Percentiles rank a stretch among this genome's conserved stretches.
phyloP scores from a whole-genome alignment of 1,139 yeast species.

The Saccharomyces hybrid region DNA sequence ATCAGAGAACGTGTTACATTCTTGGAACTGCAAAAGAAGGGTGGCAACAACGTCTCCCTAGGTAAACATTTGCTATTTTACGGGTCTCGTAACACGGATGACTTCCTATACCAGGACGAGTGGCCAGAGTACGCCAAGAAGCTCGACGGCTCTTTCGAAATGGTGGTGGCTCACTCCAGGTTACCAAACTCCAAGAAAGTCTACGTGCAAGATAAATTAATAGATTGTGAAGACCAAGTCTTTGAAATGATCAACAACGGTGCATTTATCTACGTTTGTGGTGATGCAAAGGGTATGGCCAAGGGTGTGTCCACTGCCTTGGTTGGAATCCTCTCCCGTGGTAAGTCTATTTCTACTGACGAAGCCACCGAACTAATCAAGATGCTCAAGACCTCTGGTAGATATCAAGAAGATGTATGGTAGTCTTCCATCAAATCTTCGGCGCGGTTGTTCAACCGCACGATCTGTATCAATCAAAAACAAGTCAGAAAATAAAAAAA shows the following conservation, averaged over 20 bases:
- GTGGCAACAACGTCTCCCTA: constrained; percentile 38
- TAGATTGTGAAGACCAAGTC: constrained; percentile 49
- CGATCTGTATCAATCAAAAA: neutral
- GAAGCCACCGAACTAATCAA: constrained; percentile 75
- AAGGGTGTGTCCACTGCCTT: constrained; percentile 84
- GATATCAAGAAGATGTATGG: constrained; percentile 98
- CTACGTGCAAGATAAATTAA: constrained; percentile 78
- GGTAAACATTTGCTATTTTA: constrained; percentile 76
- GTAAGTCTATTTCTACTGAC: constrained; percentile 44
- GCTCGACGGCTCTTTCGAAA: constrained; percentile 59
- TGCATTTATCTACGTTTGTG: constrained; percentile 90
- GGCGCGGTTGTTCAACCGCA: neutral
- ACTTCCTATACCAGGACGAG: constrained; percentile 76
- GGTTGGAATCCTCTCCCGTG: constrained; percentile 51
- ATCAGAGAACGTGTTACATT: constrained; percentile 69
- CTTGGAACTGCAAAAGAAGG: constrained; percentile 39
- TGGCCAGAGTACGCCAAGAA: constrained; percentile 66
- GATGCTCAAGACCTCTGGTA: constrained; percentile 73
- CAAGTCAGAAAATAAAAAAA: too few species aligned
- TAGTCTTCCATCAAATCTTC: constrained; percentile 28
- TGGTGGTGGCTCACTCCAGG: constrained; percentile 84
- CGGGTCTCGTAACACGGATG: constrained; percentile 79
- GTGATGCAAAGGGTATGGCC: constrained; percentile 95
- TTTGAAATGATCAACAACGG: constrained; percentile 59
- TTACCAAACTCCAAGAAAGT: constrained; percentile 55